Conservation (phyloP, 176 grass and related monocot species). For the Avena insularis region DNA sequence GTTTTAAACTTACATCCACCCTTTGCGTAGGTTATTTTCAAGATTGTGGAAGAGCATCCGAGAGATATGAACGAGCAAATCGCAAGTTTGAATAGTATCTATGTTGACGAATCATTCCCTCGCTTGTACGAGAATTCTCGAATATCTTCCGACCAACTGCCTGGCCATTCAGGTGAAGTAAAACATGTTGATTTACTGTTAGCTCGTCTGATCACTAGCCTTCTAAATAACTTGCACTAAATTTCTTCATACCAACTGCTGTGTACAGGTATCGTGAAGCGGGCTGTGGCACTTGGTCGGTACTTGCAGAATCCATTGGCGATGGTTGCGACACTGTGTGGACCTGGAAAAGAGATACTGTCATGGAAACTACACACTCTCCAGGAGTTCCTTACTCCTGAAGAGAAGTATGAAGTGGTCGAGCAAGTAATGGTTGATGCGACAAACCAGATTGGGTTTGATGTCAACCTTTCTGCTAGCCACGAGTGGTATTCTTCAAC, state of each 20-base stretch:
- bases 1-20: constrained; percentile 26
- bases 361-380: constrained; percentile 91
- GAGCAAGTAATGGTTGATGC: constrained; percentile 98
- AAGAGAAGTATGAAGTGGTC: constrained; percentile 94
- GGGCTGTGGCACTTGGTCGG: constrained; percentile 85
- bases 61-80: constrained; percentile 73
- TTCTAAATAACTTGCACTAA: background rate
- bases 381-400: constrained; percentile 86
- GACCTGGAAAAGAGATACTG: constrained; percentile 94
- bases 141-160: constrained; percentile 85
- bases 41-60: constrained; percentile 92
- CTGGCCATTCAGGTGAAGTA: constrained; percentile 73
- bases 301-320: constrained; percentile 92
- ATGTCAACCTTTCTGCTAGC: constrained; percentile 93
- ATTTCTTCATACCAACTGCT: background rate
- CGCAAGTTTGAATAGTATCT: constrained; percentile 71
- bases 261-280: constrained; percentile 89
- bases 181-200: constrained; percentile 34
- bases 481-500: constrained; percentile 99
- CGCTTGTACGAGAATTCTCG: constrained; percentile 88
- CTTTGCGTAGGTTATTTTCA: constrained; percentile 88
- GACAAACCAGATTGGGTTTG: constrained; percentile 88
- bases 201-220: background rate
- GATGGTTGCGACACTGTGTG: constrained; percentile 89
- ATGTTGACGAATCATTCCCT: constrained; percentile 90